phyloP scores from a whole-genome alignment of 805 yeast species.

The Lipomyces orientalis region DNA sequence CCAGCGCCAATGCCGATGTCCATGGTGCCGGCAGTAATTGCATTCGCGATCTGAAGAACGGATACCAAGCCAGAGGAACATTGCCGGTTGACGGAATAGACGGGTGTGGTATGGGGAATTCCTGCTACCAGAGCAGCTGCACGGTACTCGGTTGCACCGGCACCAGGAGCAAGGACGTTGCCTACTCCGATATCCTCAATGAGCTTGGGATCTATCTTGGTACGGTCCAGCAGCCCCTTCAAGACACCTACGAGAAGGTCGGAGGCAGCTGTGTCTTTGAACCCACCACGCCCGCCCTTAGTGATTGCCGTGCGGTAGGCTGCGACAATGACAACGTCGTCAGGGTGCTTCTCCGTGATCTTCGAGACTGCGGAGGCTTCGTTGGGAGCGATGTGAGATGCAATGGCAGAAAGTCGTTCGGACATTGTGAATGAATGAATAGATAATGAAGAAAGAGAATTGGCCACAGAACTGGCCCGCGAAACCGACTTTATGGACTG shows the following conservation, averaged over 20 bases:
- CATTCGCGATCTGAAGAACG: constrained; percentile 85
- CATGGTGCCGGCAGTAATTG: constrained; percentile 85
- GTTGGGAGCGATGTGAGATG: constrained; percentile 35
- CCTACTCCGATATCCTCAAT: constrained; percentile 90
- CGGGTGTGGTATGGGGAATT: constrained; percentile 78
- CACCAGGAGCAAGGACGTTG: constrained; percentile 88
- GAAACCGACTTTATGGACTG: neutral
- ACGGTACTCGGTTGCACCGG: constrained; percentile 94
- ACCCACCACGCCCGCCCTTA: constrained; percentile 84
- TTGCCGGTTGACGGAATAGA: constrained; percentile 87
- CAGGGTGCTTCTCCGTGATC: constrained; percentile 65
- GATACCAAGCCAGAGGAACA: constrained; percentile 95
- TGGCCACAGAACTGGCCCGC: neutral
- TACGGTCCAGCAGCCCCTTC: constrained; percentile 61
- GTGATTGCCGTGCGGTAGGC: constrained; percentile 92
- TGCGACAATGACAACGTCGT: constrained; percentile 88
- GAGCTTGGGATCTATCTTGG: constrained; percentile 57
- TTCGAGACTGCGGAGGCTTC: constrained; percentile 42
- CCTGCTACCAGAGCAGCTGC: constrained; percentile 93
- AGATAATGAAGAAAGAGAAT: neutral
- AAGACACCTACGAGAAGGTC: constrained; percentile 73
- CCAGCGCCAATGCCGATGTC: constrained; percentile 91
- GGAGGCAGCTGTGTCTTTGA: constrained; percentile 82
- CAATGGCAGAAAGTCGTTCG: constrained; percentile 30
- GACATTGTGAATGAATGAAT: constrained; percentile 4